These are phyloP conservation scores for Aquilaria malaccensis DNA, from an alignment of 345 rosid species.

Conservation along the genomic window DNA sequence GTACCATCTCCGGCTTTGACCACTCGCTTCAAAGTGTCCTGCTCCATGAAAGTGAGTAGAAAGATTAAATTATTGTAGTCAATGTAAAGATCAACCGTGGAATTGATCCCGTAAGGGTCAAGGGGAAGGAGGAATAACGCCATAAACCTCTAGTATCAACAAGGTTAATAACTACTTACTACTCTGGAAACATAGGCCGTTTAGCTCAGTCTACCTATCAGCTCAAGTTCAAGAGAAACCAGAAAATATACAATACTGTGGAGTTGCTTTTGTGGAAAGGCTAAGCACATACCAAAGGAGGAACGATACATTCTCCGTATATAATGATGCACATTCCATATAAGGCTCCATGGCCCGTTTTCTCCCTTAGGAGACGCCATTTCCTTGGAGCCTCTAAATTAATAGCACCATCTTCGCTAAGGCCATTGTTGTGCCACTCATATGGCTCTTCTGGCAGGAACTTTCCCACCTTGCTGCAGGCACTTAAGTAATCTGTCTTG, in stretches of 20 bases:
- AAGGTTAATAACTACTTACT: too few species aligned
- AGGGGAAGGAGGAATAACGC: too few species aligned
- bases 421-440: slow-evolving; percentile 74
- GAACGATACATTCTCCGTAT: slow-evolving; percentile 86
- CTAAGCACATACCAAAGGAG: slow-evolving; percentile 64
- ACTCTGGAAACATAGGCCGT: not conserved
- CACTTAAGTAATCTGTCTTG: slow-evolving; percentile 65
- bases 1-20: slow-evolving; percentile 95
- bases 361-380: slow-evolving; percentile 76
- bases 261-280: slow-evolving; percentile 1
- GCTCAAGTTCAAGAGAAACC: not conserved
- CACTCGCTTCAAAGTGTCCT: slow-evolving; percentile 93
- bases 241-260: not conserved
- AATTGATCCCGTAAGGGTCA: too few species aligned
- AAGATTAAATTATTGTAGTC: not conserved
- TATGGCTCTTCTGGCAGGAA: slow-evolving; percentile 75
- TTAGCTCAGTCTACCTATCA: not conserved
- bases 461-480: slow-evolving; percentile 64
- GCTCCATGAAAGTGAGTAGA: slow-evolving; percentile 10
- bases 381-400: slow-evolving; percentile 82
- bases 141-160: too few species aligned
- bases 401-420: slow-evolving; percentile 75
- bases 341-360: slow-evolving; percentile 93
- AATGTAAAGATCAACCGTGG: not conserved
- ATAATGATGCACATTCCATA: slow-evolving; percentile 64